Conservation (phyloP, 495 filamentous ascomycete genomes). For the Penicillium arizonense region DNA sequence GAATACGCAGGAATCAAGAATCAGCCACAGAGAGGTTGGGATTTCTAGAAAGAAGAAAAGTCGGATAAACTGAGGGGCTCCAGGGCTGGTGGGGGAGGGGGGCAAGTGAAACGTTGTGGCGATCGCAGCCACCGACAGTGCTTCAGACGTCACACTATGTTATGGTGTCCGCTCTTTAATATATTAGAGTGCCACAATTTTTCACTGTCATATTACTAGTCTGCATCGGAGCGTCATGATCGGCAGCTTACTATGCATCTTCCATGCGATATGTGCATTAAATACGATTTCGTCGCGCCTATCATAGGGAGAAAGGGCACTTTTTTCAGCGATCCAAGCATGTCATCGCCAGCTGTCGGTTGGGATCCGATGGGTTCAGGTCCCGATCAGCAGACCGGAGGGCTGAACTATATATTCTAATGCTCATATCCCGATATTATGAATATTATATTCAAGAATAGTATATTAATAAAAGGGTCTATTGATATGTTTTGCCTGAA, state of each 20-base stretch:
- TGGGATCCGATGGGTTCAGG: background rate
- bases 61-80: conserved; percentile 1
- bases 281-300: background rate
- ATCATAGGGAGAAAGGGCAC: background rate
- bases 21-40: background rate
- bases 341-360: conserved; percentile 6
- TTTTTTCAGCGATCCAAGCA: background rate
- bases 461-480: too few species aligned
- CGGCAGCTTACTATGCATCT: conserved; percentile 1
- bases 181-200: conserved; percentile 3
- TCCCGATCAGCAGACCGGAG: background rate
- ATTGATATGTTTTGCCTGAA: too few species aligned
- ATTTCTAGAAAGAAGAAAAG: background rate
- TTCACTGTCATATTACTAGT: conserved; percentile 7
- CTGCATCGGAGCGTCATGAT: conserved; percentile 1
- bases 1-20: background rate
- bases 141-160: conserved; percentile 4
- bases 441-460: too few species aligned
- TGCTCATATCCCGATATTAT: background rate
- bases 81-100: conserved; percentile 2
- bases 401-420: too few species aligned
- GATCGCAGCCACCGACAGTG: conserved; percentile 2
- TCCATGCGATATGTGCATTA: conserved; percentile 2
- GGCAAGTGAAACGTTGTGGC: conserved; percentile 7
- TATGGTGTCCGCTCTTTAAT: background rate